Base-by-base conservation (phyloP, 305 asterid genomes). In the Fraxinus floribunda region DNA sequence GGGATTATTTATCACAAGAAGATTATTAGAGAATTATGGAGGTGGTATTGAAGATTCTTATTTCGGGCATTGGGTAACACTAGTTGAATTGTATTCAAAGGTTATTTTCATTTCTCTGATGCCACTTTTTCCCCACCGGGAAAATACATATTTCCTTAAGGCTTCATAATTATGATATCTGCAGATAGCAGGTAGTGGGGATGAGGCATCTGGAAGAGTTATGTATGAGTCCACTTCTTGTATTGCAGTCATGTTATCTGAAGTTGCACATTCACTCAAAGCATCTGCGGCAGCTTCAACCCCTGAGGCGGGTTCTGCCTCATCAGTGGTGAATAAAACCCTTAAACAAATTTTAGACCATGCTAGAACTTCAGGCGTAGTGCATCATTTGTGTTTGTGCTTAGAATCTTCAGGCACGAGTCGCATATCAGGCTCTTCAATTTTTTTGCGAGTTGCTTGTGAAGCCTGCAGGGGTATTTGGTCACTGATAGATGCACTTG, bases 391-490 rank as follows among this genome's bases (percentile, higher is more conserved):
- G 88, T 91, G 91, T 87, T 85, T 87, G 86, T 91, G 98, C 93
- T 87, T 97, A 91, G 98, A 91, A 85, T 89, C 97, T 75, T 94
- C 94, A 55, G 99, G 99, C 82, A 82, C 89, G 83, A 94, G 94
- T 88, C 93, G 92, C 87, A 90, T 92, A 86, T 92, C 98, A 81
- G 98, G 97, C 81, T 94, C 99, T 74, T 93, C 97, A 82, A 89
- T 86, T 89, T 88, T 94, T 88, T 80, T 93, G 88, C 93, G 97
- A 88, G 97, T 96, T 90, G 97, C 97, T 71, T 94, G 94, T 86
- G 99, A 97, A 91, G 95, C 95, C 79, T 97, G 96, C 89, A 86
- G 93, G 88, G 97, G 93, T 73, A 88, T 89, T 87, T 93, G 97
- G 98, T 92, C 90, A 76, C 93, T 97, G 84, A 83, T 97, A 36